Evolutionary conservation across 1,139 yeast genomes (phyloP).

Genomic region (Nakaseomyces nivariensis): DNA sequence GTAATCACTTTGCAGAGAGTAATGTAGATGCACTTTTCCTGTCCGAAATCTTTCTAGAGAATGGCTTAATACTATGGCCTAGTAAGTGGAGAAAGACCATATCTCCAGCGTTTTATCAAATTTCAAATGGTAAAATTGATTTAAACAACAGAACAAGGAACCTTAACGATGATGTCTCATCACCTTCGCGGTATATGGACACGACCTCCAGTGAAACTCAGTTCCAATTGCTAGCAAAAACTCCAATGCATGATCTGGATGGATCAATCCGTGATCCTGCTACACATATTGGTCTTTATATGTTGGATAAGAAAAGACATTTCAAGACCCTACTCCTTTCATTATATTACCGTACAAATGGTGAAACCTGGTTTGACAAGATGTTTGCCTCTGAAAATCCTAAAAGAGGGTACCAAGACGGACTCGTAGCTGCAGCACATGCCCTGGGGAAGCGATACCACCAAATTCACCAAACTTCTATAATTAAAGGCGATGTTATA

Average conservation of each 20-base stretch:
- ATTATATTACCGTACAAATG: slow-evolving; percentile 46
- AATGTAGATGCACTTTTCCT: slow-evolving; percentile 44
- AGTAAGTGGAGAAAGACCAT: slow-evolving; percentile 61
- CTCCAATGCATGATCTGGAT: slow-evolving; percentile 42
- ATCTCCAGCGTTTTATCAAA: slow-evolving; percentile 48
- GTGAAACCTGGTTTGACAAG: slow-evolving; percentile 45
- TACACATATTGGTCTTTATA: slow-evolving; percentile 50
- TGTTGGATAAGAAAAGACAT: slow-evolving; percentile 44
- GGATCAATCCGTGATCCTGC: slow-evolving; percentile 53
- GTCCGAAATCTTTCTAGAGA: slow-evolving; percentile 27
- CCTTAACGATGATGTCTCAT: slow-evolving; percentile 20
- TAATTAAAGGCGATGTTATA: not conserved
- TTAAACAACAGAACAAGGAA: slow-evolving; percentile 18
- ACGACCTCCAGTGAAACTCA: slow-evolving; percentile 4
- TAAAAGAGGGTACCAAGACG: slow-evolving; percentile 58
- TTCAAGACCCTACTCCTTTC: slow-evolving; percentile 42
- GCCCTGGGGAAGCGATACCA: slow-evolving; percentile 41
- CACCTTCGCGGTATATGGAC: slow-evolving; percentile 15
- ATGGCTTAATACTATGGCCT: slow-evolving; percentile 52
- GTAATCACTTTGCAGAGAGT: slow-evolving; percentile 53
- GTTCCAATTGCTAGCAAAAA: slow-evolving; percentile 8
- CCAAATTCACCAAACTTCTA: slow-evolving; percentile 35
- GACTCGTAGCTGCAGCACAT: slow-evolving; percentile 52
- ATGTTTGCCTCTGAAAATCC: slow-evolving; percentile 49
- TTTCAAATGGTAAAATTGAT: slow-evolving; percentile 38